Evolutionary conservation across 2,329 filamentous ascomycete species (phyloP).

Genomic region (Ophiostoma tasmaniense): DNA sequence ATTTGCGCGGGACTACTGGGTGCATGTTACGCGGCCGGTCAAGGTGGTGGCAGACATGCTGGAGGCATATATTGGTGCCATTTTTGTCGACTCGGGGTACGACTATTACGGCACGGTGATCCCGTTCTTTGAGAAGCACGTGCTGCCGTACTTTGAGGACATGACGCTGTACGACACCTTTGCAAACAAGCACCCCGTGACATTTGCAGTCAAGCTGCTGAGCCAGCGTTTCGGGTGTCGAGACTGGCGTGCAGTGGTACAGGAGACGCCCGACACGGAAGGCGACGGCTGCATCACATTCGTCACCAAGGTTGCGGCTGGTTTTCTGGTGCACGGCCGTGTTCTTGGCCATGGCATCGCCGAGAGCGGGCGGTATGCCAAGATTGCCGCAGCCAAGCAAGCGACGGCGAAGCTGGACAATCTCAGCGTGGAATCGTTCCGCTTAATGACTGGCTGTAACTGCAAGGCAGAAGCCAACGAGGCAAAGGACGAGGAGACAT

Average conservation of each 20-base stretch:
- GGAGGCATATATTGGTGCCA: slow-evolving; percentile 79
- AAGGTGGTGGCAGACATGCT: slow-evolving; percentile 78
- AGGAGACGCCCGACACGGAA: slow-evolving; percentile 38
- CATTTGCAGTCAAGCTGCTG: slow-evolving; percentile 58
- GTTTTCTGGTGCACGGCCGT: slow-evolving; percentile 65
- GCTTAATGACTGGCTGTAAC: slow-evolving; percentile 51
- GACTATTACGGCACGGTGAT: slow-evolving; percentile 68
- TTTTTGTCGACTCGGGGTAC: slow-evolving; percentile 85
- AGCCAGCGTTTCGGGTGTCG: slow-evolving; percentile 56
- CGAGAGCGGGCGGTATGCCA: slow-evolving; percentile 63
- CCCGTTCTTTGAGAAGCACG: slow-evolving; percentile 65
- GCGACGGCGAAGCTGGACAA: slow-evolving; percentile 42
- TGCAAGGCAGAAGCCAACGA: slow-evolving; percentile 36
- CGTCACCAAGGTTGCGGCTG: slow-evolving; percentile 50
- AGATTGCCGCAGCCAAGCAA: slow-evolving; percentile 54
- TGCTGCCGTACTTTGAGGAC: slow-evolving; percentile 72
- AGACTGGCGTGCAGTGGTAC: slow-evolving; percentile 46
- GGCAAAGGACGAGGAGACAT: slow-evolving; percentile 1
- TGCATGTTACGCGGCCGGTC: slow-evolving; percentile 52
- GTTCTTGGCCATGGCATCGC: slow-evolving; percentile 55
- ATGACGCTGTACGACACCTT: slow-evolving; percentile 83
- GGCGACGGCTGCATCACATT: slow-evolving; percentile 24
- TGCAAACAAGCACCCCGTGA: slow-evolving; percentile 78
- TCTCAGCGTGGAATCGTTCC: slow-evolving; percentile 48
- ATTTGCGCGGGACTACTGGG: slow-evolving; percentile 61